Percentiles rank a stretch among this genome's conserved stretches.
These are phyloP conservation scores for Berkeleyomyces basicola DNA, from an alignment of 2,329 filamentous ascomycete species.

Conservation along the genomic window DNA sequence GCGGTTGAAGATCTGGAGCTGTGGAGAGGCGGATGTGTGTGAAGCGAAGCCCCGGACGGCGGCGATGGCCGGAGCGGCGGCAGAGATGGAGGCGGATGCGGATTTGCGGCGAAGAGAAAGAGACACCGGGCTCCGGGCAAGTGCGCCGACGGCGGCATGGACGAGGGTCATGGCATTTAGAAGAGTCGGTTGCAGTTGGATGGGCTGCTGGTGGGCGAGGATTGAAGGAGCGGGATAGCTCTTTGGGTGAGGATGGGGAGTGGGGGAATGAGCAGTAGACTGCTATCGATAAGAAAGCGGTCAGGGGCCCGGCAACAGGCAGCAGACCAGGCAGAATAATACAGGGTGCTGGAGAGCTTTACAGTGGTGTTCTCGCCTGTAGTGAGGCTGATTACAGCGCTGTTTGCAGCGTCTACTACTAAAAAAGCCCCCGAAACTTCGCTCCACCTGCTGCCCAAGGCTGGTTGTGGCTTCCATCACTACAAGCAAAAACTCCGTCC, in stretches of 20 bases:
- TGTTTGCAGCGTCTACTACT: too few species aligned
- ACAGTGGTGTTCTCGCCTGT: too few species aligned
- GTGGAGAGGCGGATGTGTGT: conserved; percentile 10
- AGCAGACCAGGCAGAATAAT: too few species aligned
- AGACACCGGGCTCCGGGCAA: background rate
- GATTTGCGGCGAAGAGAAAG: background rate
- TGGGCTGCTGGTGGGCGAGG: background rate
- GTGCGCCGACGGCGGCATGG: background rate
- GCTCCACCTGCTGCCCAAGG: too few species aligned
- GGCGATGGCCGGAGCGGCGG: background rate
- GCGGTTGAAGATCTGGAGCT: conserved; percentile 82
- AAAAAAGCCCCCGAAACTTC: too few species aligned
- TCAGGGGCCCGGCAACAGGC: too few species aligned
- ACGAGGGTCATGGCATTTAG: conserved; percentile 4
- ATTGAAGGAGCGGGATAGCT: background rate
- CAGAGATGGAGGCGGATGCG: background rate
- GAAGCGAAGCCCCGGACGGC: conserved; percentile 4
- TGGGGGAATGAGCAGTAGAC: too few species aligned
- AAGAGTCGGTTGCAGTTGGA: background rate
- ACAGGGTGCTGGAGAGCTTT: too few species aligned
- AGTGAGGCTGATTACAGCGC: too few species aligned
- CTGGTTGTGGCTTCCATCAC: too few species aligned
- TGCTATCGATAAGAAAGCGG: background rate
- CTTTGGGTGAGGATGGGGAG: too few species aligned
- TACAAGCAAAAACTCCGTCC: too few species aligned